Percentiles rank a stretch among this genome's conserved stretches.
phyloP scores from a whole-genome alignment of 2,329 filamentous ascomycete species.

The Cytospora leucostoma region DNA sequence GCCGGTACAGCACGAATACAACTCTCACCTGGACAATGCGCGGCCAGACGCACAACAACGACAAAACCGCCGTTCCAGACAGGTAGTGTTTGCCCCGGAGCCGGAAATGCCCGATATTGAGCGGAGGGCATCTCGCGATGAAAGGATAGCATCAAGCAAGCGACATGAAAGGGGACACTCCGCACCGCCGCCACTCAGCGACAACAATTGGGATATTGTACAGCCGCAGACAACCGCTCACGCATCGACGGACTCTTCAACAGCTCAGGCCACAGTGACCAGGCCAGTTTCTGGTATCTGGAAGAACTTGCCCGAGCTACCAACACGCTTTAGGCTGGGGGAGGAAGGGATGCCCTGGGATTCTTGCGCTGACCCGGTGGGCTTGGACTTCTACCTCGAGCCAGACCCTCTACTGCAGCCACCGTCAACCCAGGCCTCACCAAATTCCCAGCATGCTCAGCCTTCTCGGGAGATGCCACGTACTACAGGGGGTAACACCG shows the following conservation, averaged over 20 bases:
- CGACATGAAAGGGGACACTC: conserved; percentile 49
- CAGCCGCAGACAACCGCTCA: conserved; percentile 35
- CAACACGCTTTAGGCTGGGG: conserved; percentile 45
- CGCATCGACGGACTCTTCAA: conserved; percentile 33
- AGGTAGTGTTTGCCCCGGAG: conserved; percentile 26
- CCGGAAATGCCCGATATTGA: conserved; percentile 27
- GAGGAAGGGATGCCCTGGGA: conserved; percentile 53
- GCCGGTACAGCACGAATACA: conserved; percentile 28
- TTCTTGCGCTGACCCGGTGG: conserved; percentile 40
- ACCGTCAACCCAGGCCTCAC: conserved; percentile 24
- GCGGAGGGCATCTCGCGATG: conserved; percentile 31
- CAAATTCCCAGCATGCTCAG: conserved; percentile 5
- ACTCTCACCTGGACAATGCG: background rate
- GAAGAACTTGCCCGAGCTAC: conserved; percentile 47
- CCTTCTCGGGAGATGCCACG: background rate
- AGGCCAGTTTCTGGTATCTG: conserved; percentile 34
- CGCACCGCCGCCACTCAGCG: conserved; percentile 50
- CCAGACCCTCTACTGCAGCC: conserved; percentile 34
- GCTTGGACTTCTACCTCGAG: conserved; percentile 34
- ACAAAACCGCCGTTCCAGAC: conserved; percentile 24
- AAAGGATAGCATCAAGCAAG: conserved; percentile 14
- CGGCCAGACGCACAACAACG: conserved; percentile 25
- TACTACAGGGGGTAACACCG: conserved; percentile 5
- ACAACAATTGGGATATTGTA: conserved; percentile 49
- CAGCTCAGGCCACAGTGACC: conserved; percentile 28